phyloP scores from a whole-genome alignment of 2,329 filamentous ascomycete genomes.

The Diplodia mutila region DNA sequence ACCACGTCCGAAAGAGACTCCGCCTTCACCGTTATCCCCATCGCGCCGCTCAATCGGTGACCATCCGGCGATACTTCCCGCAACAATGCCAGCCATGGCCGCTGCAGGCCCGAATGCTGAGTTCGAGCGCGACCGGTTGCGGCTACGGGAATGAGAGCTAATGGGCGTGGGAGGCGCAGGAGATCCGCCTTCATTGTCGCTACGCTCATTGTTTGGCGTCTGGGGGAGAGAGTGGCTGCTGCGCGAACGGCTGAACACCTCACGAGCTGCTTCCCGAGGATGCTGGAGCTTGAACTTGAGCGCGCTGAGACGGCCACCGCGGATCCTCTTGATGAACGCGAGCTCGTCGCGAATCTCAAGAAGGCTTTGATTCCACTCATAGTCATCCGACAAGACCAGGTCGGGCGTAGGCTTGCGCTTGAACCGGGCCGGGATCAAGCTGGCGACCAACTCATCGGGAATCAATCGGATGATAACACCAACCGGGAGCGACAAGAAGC shows the following conservation, averaged over 20 bases:
- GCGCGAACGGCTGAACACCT: conserved; percentile 54
- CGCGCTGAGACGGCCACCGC: conserved; percentile 80
- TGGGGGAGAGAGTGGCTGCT: conserved; percentile 67
- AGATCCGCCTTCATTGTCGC: conserved; percentile 39
- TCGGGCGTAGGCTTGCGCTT: conserved; percentile 48
- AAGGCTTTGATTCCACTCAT: conserved; percentile 70
- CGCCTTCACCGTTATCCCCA: conserved; percentile 43
- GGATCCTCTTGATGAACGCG: conserved; percentile 76
- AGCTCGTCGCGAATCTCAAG: conserved; percentile 80
- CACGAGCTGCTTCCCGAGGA: conserved; percentile 53
- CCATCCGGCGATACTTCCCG: conserved; percentile 76
- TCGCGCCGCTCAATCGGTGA: conserved; percentile 64
- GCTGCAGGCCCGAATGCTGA: conserved; percentile 75
- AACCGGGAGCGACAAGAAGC: conserved; percentile 81
- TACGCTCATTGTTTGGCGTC: conserved; percentile 63
- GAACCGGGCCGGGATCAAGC: conserved; percentile 48
- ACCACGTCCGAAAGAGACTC: conserved; percentile 45
- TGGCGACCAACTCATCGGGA: conserved; percentile 68
- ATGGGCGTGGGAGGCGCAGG: conserved; percentile 56
- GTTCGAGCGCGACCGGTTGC: conserved; percentile 69
- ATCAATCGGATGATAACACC: conserved; percentile 80
- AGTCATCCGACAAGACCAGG: conserved; percentile 49
- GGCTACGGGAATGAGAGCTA: conserved; percentile 57
- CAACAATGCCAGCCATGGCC: conserved; percentile 83
- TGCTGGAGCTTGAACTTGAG: conserved; percentile 78